Evolutionary conservation across 805 yeast genomes (phyloP).

Genomic region (Diddensiella caesifluorescens): DNA sequence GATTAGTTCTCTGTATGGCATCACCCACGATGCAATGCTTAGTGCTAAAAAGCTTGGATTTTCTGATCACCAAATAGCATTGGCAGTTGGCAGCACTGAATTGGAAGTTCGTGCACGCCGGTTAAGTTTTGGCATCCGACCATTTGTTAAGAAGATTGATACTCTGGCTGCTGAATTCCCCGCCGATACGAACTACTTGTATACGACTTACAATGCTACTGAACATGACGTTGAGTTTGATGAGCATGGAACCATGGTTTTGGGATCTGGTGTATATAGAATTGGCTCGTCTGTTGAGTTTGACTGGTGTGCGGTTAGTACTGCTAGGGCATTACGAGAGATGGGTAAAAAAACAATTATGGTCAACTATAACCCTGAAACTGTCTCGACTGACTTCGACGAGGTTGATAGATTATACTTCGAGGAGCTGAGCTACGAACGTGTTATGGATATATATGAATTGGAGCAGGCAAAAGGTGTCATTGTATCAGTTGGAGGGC

Average conservation of each 20-base stretch:
- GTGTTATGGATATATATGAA: slow-evolving; percentile 96
- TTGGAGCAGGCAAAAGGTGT: slow-evolving; percentile 85
- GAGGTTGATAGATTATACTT: slow-evolving; percentile 97
- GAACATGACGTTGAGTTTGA: slow-evolving; percentile 76
- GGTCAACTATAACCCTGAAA: slow-evolving; percentile 98
- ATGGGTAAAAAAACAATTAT: slow-evolving; percentile 85
- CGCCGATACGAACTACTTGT: slow-evolving; percentile 90
- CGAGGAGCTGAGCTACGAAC: slow-evolving; percentile 90
- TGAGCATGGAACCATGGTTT: slow-evolving; percentile 88
- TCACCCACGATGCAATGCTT: slow-evolving; percentile 63
- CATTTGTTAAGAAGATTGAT: slow-evolving; percentile 95
- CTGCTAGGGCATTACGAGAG: slow-evolving; percentile 89
- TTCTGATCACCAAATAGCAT: slow-evolving; percentile 88
- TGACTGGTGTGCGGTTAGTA: slow-evolving; percentile 98
- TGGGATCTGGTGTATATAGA: slow-evolving; percentile 99
- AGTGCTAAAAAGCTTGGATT: slow-evolving; percentile 92
- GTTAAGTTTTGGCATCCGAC: slow-evolving; percentile 72
- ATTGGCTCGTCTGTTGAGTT: slow-evolving; percentile 98
- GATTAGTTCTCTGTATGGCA: slow-evolving; percentile 49
- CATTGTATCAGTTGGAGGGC: slow-evolving; percentile 96
- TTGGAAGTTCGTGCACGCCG: slow-evolving; percentile 77
- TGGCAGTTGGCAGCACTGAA: slow-evolving; percentile 68
- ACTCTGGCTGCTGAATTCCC: slow-evolving; percentile 99
- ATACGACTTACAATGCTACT: slow-evolving; percentile 93
- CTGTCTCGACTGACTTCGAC: slow-evolving; percentile 96